Percentiles rank a stretch among this genome's conserved stretches.
Conservation (phyloP, 2,329 filamentous ascomycete species). For the Allantophomopsis cytisporea region DNA sequence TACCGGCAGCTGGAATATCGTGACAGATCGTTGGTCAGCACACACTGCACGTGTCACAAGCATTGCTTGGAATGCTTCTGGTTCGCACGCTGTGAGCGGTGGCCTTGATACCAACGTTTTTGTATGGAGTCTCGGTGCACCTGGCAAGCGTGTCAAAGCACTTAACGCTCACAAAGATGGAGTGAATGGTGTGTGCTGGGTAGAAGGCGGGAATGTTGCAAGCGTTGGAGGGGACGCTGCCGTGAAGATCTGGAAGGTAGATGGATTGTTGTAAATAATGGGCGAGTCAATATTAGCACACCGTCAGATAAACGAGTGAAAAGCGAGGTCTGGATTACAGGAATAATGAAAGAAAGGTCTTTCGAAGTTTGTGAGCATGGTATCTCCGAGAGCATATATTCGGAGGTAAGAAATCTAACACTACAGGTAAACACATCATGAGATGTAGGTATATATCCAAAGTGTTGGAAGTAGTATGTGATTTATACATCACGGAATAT, state of each 20-base stretch:
- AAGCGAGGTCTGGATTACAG: too few species aligned
- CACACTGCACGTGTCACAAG: slow-evolving; percentile 56
- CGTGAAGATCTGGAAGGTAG: slow-evolving; percentile 75
- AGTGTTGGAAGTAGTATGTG: too few species aligned
- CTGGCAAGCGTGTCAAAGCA: slow-evolving; percentile 72
- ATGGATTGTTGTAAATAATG: slow-evolving; percentile 31
- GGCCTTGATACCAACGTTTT: slow-evolving; percentile 84
- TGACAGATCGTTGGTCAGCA: slow-evolving; percentile 67
- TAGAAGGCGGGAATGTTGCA: slow-evolving; percentile 53
- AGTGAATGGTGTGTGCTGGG: slow-evolving; percentile 78
- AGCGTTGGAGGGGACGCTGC: slow-evolving; percentile 79
- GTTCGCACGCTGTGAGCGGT: slow-evolving; percentile 70
- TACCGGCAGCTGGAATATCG: slow-evolving; percentile 50
- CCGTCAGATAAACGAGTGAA: too few species aligned
- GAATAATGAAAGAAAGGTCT: too few species aligned
- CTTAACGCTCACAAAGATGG: slow-evolving; percentile 92
- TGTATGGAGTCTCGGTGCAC: slow-evolving; percentile 77
- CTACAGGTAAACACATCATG: too few species aligned
- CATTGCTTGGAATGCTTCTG: slow-evolving; percentile 65
- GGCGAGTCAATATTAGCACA: too few species aligned
- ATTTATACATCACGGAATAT: too few species aligned
- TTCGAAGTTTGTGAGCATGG: too few species aligned
- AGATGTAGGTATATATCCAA: too few species aligned
- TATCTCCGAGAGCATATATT: too few species aligned
- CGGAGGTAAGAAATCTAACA: too few species aligned